These are phyloP conservation scores for Aegilops sharonensis DNA, from an alignment of 176 grass and related monocot species.

Conservation along the genomic window DNA sequence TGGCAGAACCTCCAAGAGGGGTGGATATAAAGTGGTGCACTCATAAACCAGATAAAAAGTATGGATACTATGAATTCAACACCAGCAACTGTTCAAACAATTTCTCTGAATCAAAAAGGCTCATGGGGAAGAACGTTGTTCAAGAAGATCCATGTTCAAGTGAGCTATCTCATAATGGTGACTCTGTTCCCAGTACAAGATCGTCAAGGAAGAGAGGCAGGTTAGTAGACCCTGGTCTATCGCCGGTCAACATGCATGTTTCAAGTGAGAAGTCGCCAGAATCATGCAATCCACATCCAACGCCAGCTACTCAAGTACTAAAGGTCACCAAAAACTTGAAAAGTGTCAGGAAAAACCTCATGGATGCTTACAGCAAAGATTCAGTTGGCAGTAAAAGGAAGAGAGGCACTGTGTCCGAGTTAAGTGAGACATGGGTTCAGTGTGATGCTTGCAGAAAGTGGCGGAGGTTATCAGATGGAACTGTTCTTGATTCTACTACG, in stretches of 20 bases:
- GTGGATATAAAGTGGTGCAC: slow-evolving; percentile 76
- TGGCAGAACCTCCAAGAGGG: slow-evolving; percentile 70
- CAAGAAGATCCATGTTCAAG: slow-evolving; percentile 37
- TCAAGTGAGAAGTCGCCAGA: slow-evolving; percentile 22
- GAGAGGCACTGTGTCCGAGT: slow-evolving; percentile 34
- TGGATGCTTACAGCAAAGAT: slow-evolving; percentile 34
- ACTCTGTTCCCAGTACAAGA: slow-evolving; percentile 43
- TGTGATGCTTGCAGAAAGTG: slow-evolving; percentile 97
- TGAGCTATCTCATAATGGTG: not conserved
- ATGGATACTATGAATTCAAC: slow-evolving; percentile 84
- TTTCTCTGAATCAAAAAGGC: slow-evolving; percentile 35
- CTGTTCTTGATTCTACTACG: slow-evolving; percentile 49
- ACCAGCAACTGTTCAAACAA: slow-evolving; percentile 30
- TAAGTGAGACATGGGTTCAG: slow-evolving; percentile 82
- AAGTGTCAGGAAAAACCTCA: slow-evolving; percentile 61
- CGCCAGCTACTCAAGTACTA: slow-evolving; percentile 36
- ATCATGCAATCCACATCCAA: slow-evolving; percentile 21
- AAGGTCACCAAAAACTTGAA: slow-evolving; percentile 51
- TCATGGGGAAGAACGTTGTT: slow-evolving; percentile 22
- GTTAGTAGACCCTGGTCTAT: slow-evolving; percentile 38
- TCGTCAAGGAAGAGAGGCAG: slow-evolving; percentile 51
- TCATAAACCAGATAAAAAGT: slow-evolving; percentile 73
- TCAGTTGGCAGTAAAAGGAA: slow-evolving; percentile 50
- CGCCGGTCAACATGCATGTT: slow-evolving; percentile 4
- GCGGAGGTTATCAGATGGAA: slow-evolving; percentile 59